Conservation (phyloP, 2,329 filamentous ascomycete genomes). For the Exserohilum rostratum region DNA sequence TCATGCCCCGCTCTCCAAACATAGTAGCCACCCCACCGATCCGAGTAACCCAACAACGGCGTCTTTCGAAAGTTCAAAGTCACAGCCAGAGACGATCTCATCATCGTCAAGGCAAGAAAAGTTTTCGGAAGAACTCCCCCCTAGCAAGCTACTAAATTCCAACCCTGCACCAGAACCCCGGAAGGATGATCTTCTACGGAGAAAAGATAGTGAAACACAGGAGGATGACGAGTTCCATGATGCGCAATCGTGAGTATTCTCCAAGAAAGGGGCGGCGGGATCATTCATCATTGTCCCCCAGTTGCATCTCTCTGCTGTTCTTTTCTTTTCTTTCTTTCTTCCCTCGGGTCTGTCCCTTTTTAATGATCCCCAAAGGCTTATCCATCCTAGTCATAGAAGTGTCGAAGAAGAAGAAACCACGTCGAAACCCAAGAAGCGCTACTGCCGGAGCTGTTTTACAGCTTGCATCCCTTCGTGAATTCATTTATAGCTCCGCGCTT, state of each 20-base stretch:
- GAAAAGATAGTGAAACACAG: conserved; percentile 52
- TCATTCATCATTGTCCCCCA: background rate
- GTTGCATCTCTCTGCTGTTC: background rate
- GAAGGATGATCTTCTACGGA: conserved; percentile 29
- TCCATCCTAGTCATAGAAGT: conserved; percentile 9
- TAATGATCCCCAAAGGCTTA: conserved; percentile 6
- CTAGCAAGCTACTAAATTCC: conserved; percentile 36
- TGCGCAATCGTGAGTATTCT: conserved; percentile 47
- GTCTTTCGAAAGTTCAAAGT: conserved; percentile 14
- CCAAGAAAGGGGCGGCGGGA: no score
- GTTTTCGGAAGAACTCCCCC: conserved; percentile 29
- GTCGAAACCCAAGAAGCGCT: conserved; percentile 2
- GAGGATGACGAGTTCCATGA: conserved; percentile 57
- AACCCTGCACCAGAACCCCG: conserved; percentile 27
- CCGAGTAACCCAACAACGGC: conserved; percentile 7
- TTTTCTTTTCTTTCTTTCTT: background rate
- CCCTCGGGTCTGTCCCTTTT: background rate
- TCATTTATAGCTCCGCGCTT: background rate
- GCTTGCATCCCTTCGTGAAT: conserved; percentile 18
- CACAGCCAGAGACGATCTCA: conserved; percentile 9
- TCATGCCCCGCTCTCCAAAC: conserved; percentile 15
- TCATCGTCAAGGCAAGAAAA: conserved; percentile 15
- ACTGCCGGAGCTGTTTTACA: conserved; percentile 19
- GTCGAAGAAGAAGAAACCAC: conserved; percentile 9
- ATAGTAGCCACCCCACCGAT: conserved; percentile 10